Base-by-base conservation (phyloP, 2,329 filamentous ascomycete genomes). In the Geosmithia flava region DNA sequence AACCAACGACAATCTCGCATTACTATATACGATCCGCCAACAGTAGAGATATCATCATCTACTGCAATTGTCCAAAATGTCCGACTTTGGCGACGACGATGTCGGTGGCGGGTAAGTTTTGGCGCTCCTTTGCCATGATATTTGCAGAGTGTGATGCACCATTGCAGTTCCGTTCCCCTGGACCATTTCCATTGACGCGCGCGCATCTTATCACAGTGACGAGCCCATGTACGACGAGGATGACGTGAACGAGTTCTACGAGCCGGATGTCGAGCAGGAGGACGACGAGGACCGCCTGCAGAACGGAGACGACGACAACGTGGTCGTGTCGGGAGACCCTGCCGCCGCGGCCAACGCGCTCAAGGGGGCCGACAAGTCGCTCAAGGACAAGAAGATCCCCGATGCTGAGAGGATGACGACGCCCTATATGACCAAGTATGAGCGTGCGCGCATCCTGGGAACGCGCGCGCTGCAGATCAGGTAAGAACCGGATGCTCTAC, bases 361-460 rank as follows among this genome's bases (percentile, higher is more conserved):
- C 50, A 77, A 74, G 62, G 67, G 67, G 49, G 70, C 65, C 56
- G 74, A 78, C 47, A 77, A 76, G 61, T 71, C 72, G 45, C 69
- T 75, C 59, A 81, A 81, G 61, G 78, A 90, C 68, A 96, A 94
- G 78, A 94, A 88, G 70, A 91, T 98, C 46, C 78, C 89, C 49
- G 86, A 87, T 56, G 86, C 90, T 55, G 80, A 95, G 68, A 81
- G 93, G 58, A 85, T 80, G 20, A 98, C 93, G 8, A 98, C 93
- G 27, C 93, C 91, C 2, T 98, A 96, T 70, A 95, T 98, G 91
- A 98, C 93, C 56, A 98, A 98, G 72, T 98, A 98, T 69, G 93
- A 98, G 75, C 80, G 83, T 58, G 93, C 93, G 53, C 82, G 93
- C 61, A 91, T 98, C 51, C 70, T 98, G 54, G 93, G 93, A 45